Base-by-base conservation (phyloP, 116 monocot genomes). In the Cymodocea nodosa region DNA sequence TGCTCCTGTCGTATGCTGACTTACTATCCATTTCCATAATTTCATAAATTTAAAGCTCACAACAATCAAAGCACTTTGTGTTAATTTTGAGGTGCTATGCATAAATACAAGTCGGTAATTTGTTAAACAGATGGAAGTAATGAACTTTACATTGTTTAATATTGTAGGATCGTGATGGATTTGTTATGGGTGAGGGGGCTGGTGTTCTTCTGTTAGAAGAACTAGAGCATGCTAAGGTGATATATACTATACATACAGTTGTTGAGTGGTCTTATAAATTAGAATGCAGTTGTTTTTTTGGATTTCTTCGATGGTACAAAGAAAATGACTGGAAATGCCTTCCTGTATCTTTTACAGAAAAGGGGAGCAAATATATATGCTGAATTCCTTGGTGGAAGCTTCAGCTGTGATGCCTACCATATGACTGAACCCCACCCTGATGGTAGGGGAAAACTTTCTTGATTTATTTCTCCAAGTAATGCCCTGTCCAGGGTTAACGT, bases 351-450 rank as follows among this genome's bases (percentile, higher is more conserved):
- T 50, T 18, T 67, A 22, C 77, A 87, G 90, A 64, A 75, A 81
- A 81, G 95, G 72, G 95, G 85, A 59, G 95, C 90, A 72, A 60
- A 62, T 51, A 87, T 95, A 35, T 85, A 85, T 79, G 95, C 90
- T 5, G 95, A 95, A 52, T 87, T 87, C 78, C 75, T 90, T 34
- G 95, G 95, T 66, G 90, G 90, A 71, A 85, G 87, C 54, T 83
- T 95, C 49, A 87, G 87, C 9, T 95, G 90, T 76, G 95, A 95
- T 77, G 95, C 90, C 58, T 90, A 95, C 74, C 95, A 90, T 75
- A 81, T 95, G 83, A 95, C 90, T 8, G 87, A 95, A 63, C 95
- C 90, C 30, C 90, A 90, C 69, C 90, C 95, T 60, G 85, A 90
- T 59, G 94, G 93, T 83, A 73, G 56, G 23, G 58, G 23, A 62